A percentile compares a stretch with the other conserved stretches of the same genome.
Evolutionary conservation across 495 filamentous ascomycete species (phyloP).

Genomic region (Penicillium atrosanguineum): DNA sequence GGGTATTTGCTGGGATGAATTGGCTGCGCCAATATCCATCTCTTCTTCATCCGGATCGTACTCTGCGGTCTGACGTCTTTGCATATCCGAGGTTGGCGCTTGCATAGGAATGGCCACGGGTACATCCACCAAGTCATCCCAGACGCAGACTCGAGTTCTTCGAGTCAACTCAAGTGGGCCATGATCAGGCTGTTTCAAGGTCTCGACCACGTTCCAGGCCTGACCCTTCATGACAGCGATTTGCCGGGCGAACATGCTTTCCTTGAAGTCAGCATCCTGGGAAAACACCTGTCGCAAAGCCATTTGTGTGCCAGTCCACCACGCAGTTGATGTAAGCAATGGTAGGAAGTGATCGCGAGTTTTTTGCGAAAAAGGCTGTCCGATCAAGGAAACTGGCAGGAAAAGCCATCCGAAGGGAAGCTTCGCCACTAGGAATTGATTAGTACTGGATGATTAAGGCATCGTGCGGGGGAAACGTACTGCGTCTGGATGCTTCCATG

Average conservation of each 20-base stretch:
- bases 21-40: slow-evolving; percentile 84
- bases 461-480: slow-evolving; percentile 38
- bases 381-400: slow-evolving; percentile 92
- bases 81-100: slow-evolving; percentile 70
- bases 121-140: slow-evolving; percentile 97
- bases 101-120: slow-evolving; percentile 89
- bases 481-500: slow-evolving; percentile 98
- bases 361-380: slow-evolving; percentile 89
- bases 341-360: slow-evolving; percentile 93
- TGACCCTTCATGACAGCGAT: slow-evolving; percentile 99
- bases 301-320: slow-evolving; percentile 95
- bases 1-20: slow-evolving; percentile 54
- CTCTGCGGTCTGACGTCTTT: slow-evolving; percentile 53
- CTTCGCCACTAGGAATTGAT: slow-evolving; percentile 62
- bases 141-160: slow-evolving; percentile 87
- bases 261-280: slow-evolving; percentile 92
- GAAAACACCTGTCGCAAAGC: slow-evolving; percentile 80
- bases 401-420: slow-evolving; percentile 98
- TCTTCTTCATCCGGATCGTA: slow-evolving; percentile 61
- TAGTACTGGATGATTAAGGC: slow-evolving; percentile 9
- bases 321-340: slow-evolving; percentile 84
- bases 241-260: slow-evolving; percentile 94
- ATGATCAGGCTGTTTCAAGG: slow-evolving; percentile 85
- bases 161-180: slow-evolving; percentile 91
- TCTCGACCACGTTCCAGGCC: slow-evolving; percentile 98